A percentile compares a stretch with the other conserved stretches of the same genome.
phyloP scores from a whole-genome alignment of 257 asterid genomes.

The Primulina tabacum region DNA sequence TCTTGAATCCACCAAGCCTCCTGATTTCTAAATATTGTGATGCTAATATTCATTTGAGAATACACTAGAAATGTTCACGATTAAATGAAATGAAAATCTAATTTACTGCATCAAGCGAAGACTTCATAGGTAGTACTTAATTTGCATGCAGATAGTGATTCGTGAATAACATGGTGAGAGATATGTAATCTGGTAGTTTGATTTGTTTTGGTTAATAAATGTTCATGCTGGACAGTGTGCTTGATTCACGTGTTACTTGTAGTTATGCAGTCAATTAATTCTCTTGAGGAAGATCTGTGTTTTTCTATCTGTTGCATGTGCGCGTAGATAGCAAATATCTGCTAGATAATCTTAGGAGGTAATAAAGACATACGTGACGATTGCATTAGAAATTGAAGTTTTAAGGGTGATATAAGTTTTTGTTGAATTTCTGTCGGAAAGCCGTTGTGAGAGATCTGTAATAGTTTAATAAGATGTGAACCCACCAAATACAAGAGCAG shows the following conservation, averaged over 20 bases:
- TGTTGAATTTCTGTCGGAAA: too few relatives aligned
- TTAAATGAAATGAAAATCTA: background rate
- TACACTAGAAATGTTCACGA: background rate
- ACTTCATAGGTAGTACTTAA: background rate
- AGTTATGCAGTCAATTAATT: background rate
- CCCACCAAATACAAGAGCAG: background rate
- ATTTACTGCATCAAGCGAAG: background rate
- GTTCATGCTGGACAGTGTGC: background rate
- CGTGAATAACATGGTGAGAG: background rate
- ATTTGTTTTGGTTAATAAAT: background rate
- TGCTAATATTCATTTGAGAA: too few relatives aligned
- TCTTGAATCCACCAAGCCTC: background rate
- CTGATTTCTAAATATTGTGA: too few relatives aligned
- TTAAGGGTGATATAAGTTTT: too few relatives aligned
- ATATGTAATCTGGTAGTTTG: background rate
- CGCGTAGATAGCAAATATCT: too few relatives aligned
- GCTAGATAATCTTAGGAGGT: too few relatives aligned
- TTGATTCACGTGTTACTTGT: background rate
- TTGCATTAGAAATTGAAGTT: too few relatives aligned
- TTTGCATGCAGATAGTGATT: background rate
- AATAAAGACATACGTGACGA: too few relatives aligned
- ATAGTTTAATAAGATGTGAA: too few relatives aligned
- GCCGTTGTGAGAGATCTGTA: too few relatives aligned
- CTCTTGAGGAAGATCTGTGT: background rate
- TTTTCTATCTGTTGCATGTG: too few relatives aligned